Base-by-base conservation (phyloP, 176 grass and related monocot species). In the Chloris gayana region DNA sequence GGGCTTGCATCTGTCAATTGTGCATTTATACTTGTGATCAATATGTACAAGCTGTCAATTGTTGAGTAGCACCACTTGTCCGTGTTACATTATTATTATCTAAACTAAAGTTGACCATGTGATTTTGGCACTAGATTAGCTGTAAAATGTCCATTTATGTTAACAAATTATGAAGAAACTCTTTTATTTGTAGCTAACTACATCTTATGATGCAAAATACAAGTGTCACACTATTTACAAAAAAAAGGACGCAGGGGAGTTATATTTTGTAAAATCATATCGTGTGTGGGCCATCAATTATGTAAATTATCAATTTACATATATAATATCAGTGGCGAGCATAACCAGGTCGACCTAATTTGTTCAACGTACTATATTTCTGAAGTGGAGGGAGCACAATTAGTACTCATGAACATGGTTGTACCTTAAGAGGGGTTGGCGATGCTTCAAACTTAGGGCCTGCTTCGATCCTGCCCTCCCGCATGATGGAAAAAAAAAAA, bases 1-100 rank as follows among this genome's bases (percentile, higher is more conserved):
- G 62, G 32, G 9, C 37, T 74, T 73, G 45, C 45, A 14, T 21
- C 4, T 17, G 46, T 58, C 72, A 65, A 58, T 35, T 77, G 34
- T 69, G 63, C 47, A 60, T 59, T 67, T 22, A 60, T 68, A 22
- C 70, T 30, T 58, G 70, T 38, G 74, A 68, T 80, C 61, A 37
- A 74, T 68, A 29, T 29, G 22, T 57, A 37, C 77, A 47, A 60
- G 14, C 61, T 75, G 38, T 59, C 17, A 54, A 18, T 58, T 85
- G 31, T 26, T 44, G 27, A 30, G 62, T 72, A 64, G 38, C n/a
- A 57, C 75, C 34, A 72, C 27, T 35, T 73, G 44, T 1, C 46
- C 67, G 68, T 54, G 56, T 54, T 24, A 6, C 24, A 51, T 41
- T 67, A 25, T 74, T 56, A 53, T 74, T 7, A 18, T 38, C 9